Evolutionary conservation across 352 stramenopile genomes (phyloP).

Genomic region (Globisporangium irregulare): DNA sequence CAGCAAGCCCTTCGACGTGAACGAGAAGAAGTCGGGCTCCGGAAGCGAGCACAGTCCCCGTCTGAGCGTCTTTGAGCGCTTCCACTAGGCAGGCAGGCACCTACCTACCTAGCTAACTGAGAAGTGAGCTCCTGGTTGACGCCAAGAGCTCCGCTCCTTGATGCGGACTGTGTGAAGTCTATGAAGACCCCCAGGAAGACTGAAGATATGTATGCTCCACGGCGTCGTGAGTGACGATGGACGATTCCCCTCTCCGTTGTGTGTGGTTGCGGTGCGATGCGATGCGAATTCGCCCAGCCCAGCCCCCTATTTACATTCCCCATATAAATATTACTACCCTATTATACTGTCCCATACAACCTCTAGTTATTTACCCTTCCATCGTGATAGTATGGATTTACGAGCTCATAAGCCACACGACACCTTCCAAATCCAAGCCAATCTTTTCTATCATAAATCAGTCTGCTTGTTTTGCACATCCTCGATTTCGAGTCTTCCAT

Average conservation of each 20-base stretch:
- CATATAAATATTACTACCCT: slow-evolving; percentile 80
- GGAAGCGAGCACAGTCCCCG: slow-evolving; percentile 66
- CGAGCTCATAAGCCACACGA: background rate
- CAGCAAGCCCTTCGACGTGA: slow-evolving; percentile 36
- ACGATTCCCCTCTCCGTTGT: slow-evolving; percentile 24
- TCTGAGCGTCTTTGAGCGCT: slow-evolving; percentile 81
- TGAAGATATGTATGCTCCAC: slow-evolving; percentile 9
- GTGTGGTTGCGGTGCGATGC: slow-evolving; percentile 29
- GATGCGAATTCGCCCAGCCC: slow-evolving; percentile 31
- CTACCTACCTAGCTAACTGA: background rate
- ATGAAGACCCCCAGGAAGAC: background rate
- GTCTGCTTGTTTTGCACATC: background rate
- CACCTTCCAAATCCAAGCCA: background rate
- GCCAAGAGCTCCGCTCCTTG: too few relatives aligned
- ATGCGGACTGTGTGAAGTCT: background rate
- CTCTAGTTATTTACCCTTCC: slow-evolving; percentile 27
- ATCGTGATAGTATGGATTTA: background rate
- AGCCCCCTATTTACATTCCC: slow-evolving; percentile 75
- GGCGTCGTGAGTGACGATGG: slow-evolving; percentile 6
- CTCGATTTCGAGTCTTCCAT: background rate
- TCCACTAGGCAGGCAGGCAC: slow-evolving; percentile 42
- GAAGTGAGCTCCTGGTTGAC: background rate
- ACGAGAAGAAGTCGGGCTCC: slow-evolving; percentile 22
- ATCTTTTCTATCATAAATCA: background rate
- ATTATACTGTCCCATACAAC: slow-evolving; percentile 30